These are phyloP conservation scores for Ogataea nonfermentans DNA, from an alignment of 805 yeast genomes.

Conservation along the genomic window DNA sequence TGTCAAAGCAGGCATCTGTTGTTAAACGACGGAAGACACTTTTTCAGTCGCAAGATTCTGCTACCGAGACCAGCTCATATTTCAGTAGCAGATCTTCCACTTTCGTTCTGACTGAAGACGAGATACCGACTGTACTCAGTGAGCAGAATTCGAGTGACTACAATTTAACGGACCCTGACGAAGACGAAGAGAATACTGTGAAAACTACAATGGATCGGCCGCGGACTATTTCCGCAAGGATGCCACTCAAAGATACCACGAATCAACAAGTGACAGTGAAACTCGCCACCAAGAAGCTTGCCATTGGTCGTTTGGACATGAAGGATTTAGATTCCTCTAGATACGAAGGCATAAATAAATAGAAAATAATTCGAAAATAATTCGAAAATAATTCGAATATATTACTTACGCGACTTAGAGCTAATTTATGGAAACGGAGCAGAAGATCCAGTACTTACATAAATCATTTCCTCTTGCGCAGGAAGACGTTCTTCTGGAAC, in stretches of 20 bases:
- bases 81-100: constrained; percentile 11
- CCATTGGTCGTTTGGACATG: not conserved
- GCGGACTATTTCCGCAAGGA: not conserved
- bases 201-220: not conserved
- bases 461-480: constrained; percentile 44
- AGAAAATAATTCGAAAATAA: not conserved
- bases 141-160: constrained; percentile 30
- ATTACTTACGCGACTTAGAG: constrained; percentile 4
- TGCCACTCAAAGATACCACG: constrained; percentile 4
- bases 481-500: constrained; percentile 43
- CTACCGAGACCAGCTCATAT: constrained; percentile 20
- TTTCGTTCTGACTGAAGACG: constrained; percentile 13
- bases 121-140: constrained; percentile 3
- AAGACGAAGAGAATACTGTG: constrained; percentile 17
- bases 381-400: not conserved
- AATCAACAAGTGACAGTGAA: not conserved
- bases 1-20: constrained; percentile 22
- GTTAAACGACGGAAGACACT: constrained; percentile 29
- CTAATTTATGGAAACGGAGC: constrained; percentile 35
- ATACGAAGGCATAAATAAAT: constrained; percentile 3
- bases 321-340: constrained; percentile 3
- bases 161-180: constrained; percentile 29
- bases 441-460: constrained; percentile 38
- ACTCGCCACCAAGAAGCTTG: not conserved
- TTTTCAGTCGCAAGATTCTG: constrained; percentile 14